Evolutionary conservation across 1,284 basidiomycete genomes (phyloP).

Genomic region (Amylostereum chailletii): DNA sequence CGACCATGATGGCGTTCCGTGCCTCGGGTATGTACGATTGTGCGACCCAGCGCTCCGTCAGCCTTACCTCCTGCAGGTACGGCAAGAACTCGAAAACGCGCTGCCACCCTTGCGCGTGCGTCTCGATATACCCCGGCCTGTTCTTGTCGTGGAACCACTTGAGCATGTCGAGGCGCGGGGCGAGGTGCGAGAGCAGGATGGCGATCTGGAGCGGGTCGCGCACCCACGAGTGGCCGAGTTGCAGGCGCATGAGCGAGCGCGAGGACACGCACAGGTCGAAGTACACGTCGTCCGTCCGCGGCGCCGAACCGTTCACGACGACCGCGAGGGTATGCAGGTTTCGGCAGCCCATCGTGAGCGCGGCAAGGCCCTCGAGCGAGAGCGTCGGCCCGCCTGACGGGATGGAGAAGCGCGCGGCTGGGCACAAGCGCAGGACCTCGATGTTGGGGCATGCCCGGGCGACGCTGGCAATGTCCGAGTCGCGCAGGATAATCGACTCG

Average conservation of each 20-base stretch:
- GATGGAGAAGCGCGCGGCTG: slow-evolving; percentile 53
- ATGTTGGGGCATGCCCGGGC: slow-evolving; percentile 56
- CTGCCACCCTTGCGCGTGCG: slow-evolving; percentile 60
- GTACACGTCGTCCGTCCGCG: slow-evolving; percentile 34
- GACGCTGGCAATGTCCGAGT: slow-evolving; percentile 47
- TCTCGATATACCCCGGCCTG: slow-evolving; percentile 57
- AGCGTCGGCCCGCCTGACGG: slow-evolving; percentile 42
- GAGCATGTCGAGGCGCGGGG: slow-evolving; percentile 56
- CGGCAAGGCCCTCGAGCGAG: slow-evolving; percentile 49
- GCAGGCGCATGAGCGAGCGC: slow-evolving; percentile 52
- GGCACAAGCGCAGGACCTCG: slow-evolving; percentile 57
- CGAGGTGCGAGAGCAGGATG: slow-evolving; percentile 65
- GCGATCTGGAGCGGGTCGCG: slow-evolving; percentile 56
- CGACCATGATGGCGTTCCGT: slow-evolving; percentile 12
- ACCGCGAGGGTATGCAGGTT: slow-evolving; percentile 54
- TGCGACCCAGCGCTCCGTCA: slow-evolving; percentile 45
- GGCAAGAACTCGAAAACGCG: slow-evolving; percentile 57
- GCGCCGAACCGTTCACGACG: slow-evolving; percentile 47
- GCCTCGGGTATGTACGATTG: slow-evolving; percentile 22
- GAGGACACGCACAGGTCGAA: slow-evolving; percentile 42
- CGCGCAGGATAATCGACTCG: slow-evolving; percentile 56
- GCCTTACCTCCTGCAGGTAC: slow-evolving; percentile 55
- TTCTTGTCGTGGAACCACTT: slow-evolving; percentile 72
- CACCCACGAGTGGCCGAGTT: slow-evolving; percentile 67
- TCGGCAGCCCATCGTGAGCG: slow-evolving; percentile 47